Evolutionary conservation across 169 alveolate genomes (phyloP).

Genomic region (Plasmodium falciparum): DNA sequence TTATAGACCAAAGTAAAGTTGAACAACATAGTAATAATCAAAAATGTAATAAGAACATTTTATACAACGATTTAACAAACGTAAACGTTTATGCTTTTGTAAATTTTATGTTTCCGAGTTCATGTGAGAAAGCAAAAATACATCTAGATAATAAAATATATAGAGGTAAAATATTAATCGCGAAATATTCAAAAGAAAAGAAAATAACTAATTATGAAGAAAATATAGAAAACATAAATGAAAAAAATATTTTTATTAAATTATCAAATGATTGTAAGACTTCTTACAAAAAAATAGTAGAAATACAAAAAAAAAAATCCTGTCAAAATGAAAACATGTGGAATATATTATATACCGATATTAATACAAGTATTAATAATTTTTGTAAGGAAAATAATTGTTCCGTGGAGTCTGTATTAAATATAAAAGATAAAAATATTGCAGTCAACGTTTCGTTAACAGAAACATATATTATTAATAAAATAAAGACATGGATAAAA

Average conservation of each 20-base stretch:
- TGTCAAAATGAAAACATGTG: constrained; percentile 93
- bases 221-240: constrained; percentile 20
- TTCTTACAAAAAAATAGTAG: constrained; percentile 86
- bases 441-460: constrained; percentile 94
- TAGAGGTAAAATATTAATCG: constrained; percentile 82
- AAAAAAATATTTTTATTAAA: constrained; percentile 77
- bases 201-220: background rate
- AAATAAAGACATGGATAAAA: constrained; percentile 95
- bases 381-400: constrained; percentile 89
- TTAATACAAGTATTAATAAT: constrained; percentile 93
- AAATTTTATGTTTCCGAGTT: constrained; percentile 64
- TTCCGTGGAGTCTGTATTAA: constrained; percentile 89
- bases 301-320: constrained; percentile 84
- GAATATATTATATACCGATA: constrained; percentile 96
- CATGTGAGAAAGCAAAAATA: constrained; percentile 58
- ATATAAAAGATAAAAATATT: constrained; percentile 84
- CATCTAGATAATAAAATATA: constrained; percentile 75
- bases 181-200: constrained; percentile 81
- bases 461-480: constrained; percentile 94
- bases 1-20: background rate
- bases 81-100: constrained; percentile 72
- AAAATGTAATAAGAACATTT: background rate
- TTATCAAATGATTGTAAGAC: constrained; percentile 86
- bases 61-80: constrained; percentile 46
- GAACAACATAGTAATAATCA: background rate